These are phyloP conservation scores for Orbilia blumenaviensis DNA, from an alignment of 2,329 filamentous ascomycete genomes.

Conservation along the genomic window DNA sequence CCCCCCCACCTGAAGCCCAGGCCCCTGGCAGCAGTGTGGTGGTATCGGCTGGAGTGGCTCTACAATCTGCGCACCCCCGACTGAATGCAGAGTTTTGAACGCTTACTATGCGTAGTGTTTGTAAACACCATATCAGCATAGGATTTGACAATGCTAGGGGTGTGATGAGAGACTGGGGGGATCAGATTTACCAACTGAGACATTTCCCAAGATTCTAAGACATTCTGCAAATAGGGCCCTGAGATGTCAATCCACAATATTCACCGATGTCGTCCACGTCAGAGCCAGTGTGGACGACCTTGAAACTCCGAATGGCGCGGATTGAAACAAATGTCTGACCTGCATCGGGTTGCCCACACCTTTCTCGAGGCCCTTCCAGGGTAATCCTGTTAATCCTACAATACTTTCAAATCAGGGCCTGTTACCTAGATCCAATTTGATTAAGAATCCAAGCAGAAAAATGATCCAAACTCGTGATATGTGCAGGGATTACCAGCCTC, in stretches of 20 bases:
- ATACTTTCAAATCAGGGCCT: constrained; percentile 4
- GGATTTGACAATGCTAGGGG: neutral
- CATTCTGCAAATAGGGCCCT: constrained; percentile 17
- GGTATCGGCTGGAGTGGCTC: constrained; percentile 59
- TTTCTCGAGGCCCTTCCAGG: constrained; percentile 12
- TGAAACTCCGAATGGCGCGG: constrained; percentile 17
- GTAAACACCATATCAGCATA: constrained; percentile 49
- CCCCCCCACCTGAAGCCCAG: neutral
- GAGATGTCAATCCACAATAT: neutral
- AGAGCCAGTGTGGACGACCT: constrained; percentile 1
- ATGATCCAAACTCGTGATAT: constrained; percentile 23
- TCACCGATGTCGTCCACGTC: neutral
- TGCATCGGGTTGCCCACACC: constrained; percentile 31
- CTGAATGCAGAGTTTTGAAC: constrained; percentile 59
- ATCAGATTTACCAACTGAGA: constrained; percentile 14
- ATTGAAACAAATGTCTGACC: constrained; percentile 39
- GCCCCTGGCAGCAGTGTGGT: constrained; percentile 59
- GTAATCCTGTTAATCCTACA: constrained; percentile 8
- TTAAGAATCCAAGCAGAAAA: neutral
- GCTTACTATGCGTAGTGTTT: constrained; percentile 61
- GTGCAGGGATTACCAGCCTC: constrained; percentile 19
- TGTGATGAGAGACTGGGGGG: neutral
- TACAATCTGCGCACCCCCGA: constrained; percentile 58
- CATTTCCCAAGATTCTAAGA: constrained; percentile 44
- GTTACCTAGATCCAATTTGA: constrained; percentile 7